A percentile compares a stretch with the other conserved stretches of the same genome.
phyloP scores from a whole-genome alignment of 257 asterid genomes.

The Rubia yunnanensis region DNA sequence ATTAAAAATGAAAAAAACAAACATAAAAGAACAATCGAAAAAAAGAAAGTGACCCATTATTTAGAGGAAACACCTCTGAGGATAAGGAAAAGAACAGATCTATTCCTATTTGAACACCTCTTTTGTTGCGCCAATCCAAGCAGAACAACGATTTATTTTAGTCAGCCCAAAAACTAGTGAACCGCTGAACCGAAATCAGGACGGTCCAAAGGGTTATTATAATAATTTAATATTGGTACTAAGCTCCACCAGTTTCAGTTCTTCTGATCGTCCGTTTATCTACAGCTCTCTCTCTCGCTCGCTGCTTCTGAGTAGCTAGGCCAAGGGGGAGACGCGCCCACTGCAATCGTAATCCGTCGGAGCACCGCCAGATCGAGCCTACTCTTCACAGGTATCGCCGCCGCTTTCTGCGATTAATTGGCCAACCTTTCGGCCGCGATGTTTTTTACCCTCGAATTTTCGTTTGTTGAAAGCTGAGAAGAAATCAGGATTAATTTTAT shows the following conservation, averaged over 20 bases:
- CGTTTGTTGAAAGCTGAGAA: not conserved
- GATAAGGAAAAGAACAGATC: too few species aligned
- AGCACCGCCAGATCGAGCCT: conserved; percentile 6
- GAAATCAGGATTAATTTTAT: not conserved
- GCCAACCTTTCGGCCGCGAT: not conserved
- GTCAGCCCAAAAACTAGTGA: not conserved
- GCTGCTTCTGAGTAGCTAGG: not conserved
- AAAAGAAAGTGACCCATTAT: too few species aligned
- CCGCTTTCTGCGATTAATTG: not conserved
- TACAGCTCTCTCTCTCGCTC: not conserved
- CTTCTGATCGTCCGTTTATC: not conserved
- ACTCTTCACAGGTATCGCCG: not conserved
- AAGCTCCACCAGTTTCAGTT: not conserved
- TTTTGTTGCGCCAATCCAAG: not conserved
- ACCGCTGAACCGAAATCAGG: conserved; percentile 1
- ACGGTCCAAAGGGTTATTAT: not conserved
- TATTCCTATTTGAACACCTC: too few species aligned
- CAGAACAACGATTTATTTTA: not conserved
- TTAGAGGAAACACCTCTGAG: too few species aligned
- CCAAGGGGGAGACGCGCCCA: not conserved
- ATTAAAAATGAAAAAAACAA: too few species aligned
- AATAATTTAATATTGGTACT: not conserved
- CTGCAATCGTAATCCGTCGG: not conserved
- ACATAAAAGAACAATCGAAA: too few species aligned
- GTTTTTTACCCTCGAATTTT: not conserved